Percentiles rank a stretch among this genome's conserved stretches.
Evolutionary conservation across 176 grass and related monocot genomes (phyloP).

Genomic region (Phoenix dactylifera): DNA sequence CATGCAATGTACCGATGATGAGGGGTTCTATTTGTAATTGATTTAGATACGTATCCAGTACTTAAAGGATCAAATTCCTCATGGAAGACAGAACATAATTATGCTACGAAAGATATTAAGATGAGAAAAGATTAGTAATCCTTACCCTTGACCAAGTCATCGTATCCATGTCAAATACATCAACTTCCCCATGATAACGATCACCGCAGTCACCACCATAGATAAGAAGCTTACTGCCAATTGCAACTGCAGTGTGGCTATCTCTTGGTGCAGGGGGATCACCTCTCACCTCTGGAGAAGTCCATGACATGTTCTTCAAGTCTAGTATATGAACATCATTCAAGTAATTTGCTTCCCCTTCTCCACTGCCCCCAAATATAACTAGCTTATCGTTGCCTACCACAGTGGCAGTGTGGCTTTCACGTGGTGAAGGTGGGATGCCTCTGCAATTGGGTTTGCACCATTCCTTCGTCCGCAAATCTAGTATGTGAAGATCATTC

Average conservation of each 20-base stretch:
- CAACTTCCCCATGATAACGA: conserved; percentile 81
- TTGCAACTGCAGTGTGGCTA: conserved; percentile 62
- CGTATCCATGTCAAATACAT: conserved; percentile 64
- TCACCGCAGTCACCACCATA: conserved; percentile 89
- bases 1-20: no score
- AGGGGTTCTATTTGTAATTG: no score
- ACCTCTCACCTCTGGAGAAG: conserved; percentile 52
- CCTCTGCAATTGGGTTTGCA: conserved; percentile 55
- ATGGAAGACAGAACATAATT: no score
- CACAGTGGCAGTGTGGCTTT: conserved; percentile 76
- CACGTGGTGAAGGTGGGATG: conserved; percentile 44
- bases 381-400: conserved; percentile 42
- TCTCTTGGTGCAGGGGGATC: conserved; percentile 64
- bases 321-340: conserved; percentile 81
- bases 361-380: conserved; percentile 87
- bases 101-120: not conserved
- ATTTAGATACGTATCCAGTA: no score
- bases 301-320: conserved; percentile 69
- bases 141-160: conserved; percentile 94
- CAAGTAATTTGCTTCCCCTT: conserved; percentile 93
- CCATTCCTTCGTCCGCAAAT: conserved; percentile 80
- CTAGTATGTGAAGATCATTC: conserved; percentile 73
- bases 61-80: no score
- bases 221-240: conserved; percentile 56
- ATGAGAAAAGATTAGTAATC: not conserved